phyloP scores from a whole-genome alignment of 192 early-diverging fungal genomes.

The Coemansia sp. region DNA sequence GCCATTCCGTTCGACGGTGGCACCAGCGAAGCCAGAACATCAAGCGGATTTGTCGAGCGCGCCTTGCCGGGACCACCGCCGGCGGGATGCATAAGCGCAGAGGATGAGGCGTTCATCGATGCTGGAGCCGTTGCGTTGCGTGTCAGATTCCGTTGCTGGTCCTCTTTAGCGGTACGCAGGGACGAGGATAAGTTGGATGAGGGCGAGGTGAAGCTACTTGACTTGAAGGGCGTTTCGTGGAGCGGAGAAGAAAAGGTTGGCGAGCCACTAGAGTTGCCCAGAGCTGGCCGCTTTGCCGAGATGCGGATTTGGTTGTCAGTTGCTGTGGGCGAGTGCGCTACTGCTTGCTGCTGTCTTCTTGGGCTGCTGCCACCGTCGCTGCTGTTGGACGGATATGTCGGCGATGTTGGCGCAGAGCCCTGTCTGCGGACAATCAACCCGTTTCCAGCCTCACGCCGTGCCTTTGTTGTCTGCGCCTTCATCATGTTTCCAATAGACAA shows the following conservation, averaged over 20 bases:
- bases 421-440: conserved; percentile 8
- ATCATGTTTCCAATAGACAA: conserved; percentile 42
- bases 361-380: background rate
- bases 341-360: conserved; percentile 7
- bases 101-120: conserved; percentile 7
- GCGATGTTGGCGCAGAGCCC: conserved; percentile 18
- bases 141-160: conserved; percentile 24
- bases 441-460: conserved; percentile 12
- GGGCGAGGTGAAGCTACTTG: background rate
- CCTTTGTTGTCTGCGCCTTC: conserved; percentile 20
- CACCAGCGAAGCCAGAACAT: conserved; percentile 39
- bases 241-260: conserved; percentile 16
- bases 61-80: conserved; percentile 4
- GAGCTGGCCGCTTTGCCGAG: conserved; percentile 30
- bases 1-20: background rate
- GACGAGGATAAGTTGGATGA: background rate
- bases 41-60: conserved; percentile 19
- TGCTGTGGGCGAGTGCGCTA: conserved; percentile 11
- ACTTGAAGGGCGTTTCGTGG: background rate
- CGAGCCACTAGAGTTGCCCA: conserved; percentile 1
- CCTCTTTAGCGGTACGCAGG: conserved; percentile 1
- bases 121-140: conserved; percentile 27
- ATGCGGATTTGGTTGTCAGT: conserved; percentile 42
- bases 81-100: background rate
- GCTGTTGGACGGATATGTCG: conserved; percentile 2